Percentiles rank a stretch among this genome's conserved stretches.
These are phyloP conservation scores for Coprinopsis strossmayeri DNA, from an alignment of 768 basidiomycete genomes.

Conservation along the genomic window DNA sequence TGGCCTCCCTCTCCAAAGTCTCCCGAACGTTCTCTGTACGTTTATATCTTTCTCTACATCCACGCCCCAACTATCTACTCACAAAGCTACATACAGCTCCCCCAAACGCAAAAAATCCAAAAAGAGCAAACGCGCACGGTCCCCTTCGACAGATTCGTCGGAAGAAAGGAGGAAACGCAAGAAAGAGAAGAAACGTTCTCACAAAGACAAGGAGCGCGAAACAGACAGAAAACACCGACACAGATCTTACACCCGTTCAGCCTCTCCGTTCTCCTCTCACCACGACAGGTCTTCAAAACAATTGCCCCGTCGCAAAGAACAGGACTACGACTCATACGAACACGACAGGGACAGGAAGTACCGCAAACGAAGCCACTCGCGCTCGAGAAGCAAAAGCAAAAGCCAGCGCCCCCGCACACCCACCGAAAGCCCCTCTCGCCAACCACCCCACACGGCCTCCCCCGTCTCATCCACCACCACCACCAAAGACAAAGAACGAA, in stretches of 20 bases:
- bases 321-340: conserved; percentile 10
- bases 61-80: not conserved
- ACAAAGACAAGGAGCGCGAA: conserved; percentile 37
- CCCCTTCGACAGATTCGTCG: conserved; percentile 42
- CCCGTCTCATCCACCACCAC: not conserved
- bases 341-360: not conserved
- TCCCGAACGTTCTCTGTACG: conserved; percentile 52
- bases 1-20: conserved; percentile 83
- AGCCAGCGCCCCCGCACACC: conserved; percentile 23
- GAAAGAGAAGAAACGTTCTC: conserved; percentile 54
- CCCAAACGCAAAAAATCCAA: conserved; percentile 50
- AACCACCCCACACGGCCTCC: conserved; percentile 10
- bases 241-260: conserved; percentile 6
- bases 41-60: conserved; percentile 6
- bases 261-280: conserved; percentile 23
- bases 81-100: conserved; percentile 35
- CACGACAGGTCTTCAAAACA: conserved; percentile 1
- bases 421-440: conserved; percentile 9
- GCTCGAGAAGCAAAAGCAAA: conserved; percentile 21
- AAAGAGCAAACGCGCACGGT: conserved; percentile 54
- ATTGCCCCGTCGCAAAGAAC: conserved; percentile 23
- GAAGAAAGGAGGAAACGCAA: conserved; percentile 56
- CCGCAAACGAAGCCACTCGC: conserved; percentile 19
- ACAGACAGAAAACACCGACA: conserved; percentile 28
- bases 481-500: no score